Evolutionary conservation across 306 rosid genomes (phyloP), one percentile per base, ranked within the genome.

Genomic region (Sphenostylis stenocarpa): DNA sequence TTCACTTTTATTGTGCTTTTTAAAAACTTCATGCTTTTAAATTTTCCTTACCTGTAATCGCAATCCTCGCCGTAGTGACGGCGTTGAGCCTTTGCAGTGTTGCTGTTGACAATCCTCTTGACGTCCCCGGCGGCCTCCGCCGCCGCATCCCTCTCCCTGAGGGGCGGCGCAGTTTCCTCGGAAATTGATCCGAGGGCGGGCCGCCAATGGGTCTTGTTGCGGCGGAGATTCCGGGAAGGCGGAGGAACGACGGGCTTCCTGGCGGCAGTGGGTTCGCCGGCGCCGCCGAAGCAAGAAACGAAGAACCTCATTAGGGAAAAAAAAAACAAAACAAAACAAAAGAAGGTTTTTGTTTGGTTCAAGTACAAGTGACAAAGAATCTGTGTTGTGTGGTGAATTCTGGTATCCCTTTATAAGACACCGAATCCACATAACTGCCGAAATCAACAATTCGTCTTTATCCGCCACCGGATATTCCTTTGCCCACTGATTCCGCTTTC

Each of bases 171-270:
- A 28, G 33, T 23, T 67, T 83, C 87, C 84, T 90, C 96, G 21
- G 88, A 80, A 67, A 90, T 90, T 31, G 92, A 75, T 57, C 83
- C 33, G 1, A 90, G 85, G 71, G 91, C 80, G 43, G 96, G 96
- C 75, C 72, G 85, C 92, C 96, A 90, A 17, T 84, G 86, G 0
- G 58, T 24, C 77, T 75, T 79, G 43, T 44, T 70, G 33, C 87
- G 60, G 52, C 67, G 82, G 36, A 51, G 52, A 11, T 17, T 14
- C 8, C 34, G 49, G 6, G 81, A 19, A 20, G 61, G n/a, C 34
- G 38, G 29, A 14, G 39, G 10, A 8, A 48, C 84, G 0, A 39
- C 28, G 3, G 48, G 52, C 20, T 52, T 57, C 6, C 77, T 19
- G 39, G 77, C 4, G 52, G n/a, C 16, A 1, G 45, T 16, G 43